Conservation (phyloP, 305 asterid genomes). For the Ajuga reptans region DNA sequence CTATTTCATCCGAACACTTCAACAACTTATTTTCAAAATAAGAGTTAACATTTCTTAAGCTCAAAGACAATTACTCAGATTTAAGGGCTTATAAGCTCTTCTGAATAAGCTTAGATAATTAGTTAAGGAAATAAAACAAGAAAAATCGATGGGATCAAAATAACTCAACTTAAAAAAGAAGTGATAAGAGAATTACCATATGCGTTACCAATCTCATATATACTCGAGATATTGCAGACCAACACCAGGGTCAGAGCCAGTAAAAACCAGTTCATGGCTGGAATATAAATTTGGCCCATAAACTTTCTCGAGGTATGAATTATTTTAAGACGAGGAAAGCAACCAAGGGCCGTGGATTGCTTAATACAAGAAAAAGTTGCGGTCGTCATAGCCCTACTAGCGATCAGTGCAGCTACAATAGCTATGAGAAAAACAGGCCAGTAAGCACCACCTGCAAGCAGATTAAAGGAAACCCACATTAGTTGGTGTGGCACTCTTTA, state of each 20-base stretch:
- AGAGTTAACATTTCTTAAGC: too few relatives aligned
- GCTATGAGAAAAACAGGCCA: constrained; percentile 96
- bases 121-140: background rate
- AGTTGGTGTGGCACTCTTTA: background rate
- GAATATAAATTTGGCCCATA: constrained; percentile 98
- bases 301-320: constrained; percentile 92
- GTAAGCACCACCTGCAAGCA: constrained; percentile 78
- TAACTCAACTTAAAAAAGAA: constrained; percentile 18
- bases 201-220: constrained; percentile 98
- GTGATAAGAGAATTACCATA: constrained; percentile 53
- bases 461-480: constrained; percentile 20
- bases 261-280: constrained; percentile 96
- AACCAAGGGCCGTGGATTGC: constrained; percentile 92
- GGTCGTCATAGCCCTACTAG: constrained; percentile 98
- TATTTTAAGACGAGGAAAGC: constrained; percentile 98
- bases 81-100: too few relatives aligned
- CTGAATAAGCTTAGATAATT: too few relatives aligned
- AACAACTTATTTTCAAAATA: too few relatives aligned
- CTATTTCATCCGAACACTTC: too few relatives aligned
- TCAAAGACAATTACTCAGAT: too few relatives aligned
- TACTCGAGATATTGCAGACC: constrained; percentile 88
- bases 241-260: constrained; percentile 70
- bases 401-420: constrained; percentile 91
- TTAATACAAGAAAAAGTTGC: constrained; percentile 96
- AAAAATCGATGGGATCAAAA: constrained; percentile 3